Evolutionary conservation across 2,329 filamentous ascomycete genomes (phyloP), one percentile per base, ranked within the genome.

Genomic region (Emergomyces africanus): DNA sequence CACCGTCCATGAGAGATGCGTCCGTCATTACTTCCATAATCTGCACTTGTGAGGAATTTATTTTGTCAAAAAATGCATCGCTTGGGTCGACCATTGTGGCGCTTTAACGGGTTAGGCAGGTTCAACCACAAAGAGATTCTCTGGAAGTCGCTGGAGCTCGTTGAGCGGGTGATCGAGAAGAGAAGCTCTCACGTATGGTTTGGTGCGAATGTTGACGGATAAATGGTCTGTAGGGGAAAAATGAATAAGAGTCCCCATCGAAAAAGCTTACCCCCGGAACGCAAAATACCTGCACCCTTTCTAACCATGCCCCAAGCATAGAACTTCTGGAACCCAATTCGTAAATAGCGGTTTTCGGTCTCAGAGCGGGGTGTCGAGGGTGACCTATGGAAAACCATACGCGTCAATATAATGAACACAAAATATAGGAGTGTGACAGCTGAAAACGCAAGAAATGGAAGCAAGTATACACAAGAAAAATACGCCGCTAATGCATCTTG

Each of bases 71-170:
- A 51, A 51, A 18, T 30, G 8, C 18, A 6, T 61, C 57, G 30
- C 39, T 57, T 49, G 59, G 46, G 28, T 57, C 53, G 51, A 61
- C 57, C 53, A 59, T 61, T 35, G 39, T 57, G 28, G 12, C 25
- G n/a, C 12, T n/a, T 49, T 28, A 37, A 39, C 20, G 14, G 28
- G 8, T 25, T n/a, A 25, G 18, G 23, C 2, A n/a, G 5, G 9
- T 39, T 18, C n/a, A 23, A 30, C 41, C 50, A 30, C 28, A 2
- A 41, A 30, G 42, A 37, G 9, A 49, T 57, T 35, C 55, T 9
- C 15, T n/a, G 37, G 30, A 30, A 37, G 3, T 2, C 10, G 5
- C 8, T 8, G 12, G n/a, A 15, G 23, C 10, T 14, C 33, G 23
- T 54, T 6, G 50, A 1, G n/a, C n/a, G 12, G 15, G n/a, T 23